phyloP scores from a whole-genome alignment of 208 protist genomes.

The Leishmania tropica region DNA sequence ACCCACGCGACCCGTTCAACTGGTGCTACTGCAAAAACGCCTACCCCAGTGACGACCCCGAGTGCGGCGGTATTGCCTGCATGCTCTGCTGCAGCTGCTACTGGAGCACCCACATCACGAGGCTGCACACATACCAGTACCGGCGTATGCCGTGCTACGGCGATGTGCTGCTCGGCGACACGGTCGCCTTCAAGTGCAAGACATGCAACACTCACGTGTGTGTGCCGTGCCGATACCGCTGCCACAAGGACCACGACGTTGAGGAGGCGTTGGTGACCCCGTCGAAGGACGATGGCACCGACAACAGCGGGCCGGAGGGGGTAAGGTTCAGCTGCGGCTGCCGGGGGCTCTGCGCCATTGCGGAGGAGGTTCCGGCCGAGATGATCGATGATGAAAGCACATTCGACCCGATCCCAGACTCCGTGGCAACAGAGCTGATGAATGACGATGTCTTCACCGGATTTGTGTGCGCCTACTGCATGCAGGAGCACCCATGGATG shows the following conservation, averaged over 20 bases:
- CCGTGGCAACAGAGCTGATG: slow-evolving; percentile 61
- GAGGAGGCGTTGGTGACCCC: slow-evolving; percentile 34
- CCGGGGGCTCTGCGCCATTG: slow-evolving; percentile 63
- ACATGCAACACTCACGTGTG: slow-evolving; percentile 80
- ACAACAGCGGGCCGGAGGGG: slow-evolving; percentile 45
- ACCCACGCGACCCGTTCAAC: slow-evolving; percentile 63
- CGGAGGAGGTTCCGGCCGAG: slow-evolving; percentile 43
- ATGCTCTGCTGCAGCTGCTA: slow-evolving; percentile 81
- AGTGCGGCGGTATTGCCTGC: slow-evolving; percentile 72
- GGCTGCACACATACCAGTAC: slow-evolving; percentile 53
- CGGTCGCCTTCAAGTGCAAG: slow-evolving; percentile 66
- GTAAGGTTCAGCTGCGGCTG: slow-evolving; percentile 82
- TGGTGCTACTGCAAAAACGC: slow-evolving; percentile 86
- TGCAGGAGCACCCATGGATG: slow-evolving; percentile 86
- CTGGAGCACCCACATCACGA: slow-evolving; percentile 80
- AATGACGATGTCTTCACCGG: slow-evolving; percentile 82
- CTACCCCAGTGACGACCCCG: slow-evolving; percentile 57
- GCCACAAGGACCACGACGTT: slow-evolving; percentile 80
- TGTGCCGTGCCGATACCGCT: slow-evolving; percentile 77
- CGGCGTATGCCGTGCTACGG: slow-evolving; percentile 80
- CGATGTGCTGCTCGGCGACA: slow-evolving; percentile 69
- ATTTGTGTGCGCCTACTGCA: slow-evolving; percentile 78
- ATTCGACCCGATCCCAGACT: slow-evolving; percentile 41
- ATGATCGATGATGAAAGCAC: slow-evolving; percentile 44
- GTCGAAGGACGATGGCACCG: slow-evolving; percentile 46